Base-by-base conservation (phyloP, 148 eudicot genomes). In the Rhododendron mucronatum region DNA sequence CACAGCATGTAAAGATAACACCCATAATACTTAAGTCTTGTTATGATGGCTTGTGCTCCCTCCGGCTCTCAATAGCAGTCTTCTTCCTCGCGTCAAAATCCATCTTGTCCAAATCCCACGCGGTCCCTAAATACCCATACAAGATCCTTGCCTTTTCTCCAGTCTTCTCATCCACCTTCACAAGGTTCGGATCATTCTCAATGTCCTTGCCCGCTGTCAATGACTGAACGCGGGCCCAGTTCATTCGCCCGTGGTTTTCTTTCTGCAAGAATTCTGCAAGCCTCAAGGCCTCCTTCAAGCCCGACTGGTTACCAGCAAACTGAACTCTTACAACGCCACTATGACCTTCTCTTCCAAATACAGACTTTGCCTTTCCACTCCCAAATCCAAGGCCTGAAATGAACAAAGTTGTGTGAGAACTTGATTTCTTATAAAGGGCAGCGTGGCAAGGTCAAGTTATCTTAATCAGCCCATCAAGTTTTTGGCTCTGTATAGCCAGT, bases 271-370 rank as follows among this genome's bases (percentile, higher is more conserved):
- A 90, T 9, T 93, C 95, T 26, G 94, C 88, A 75, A 97, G 86
- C 86, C 93, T 92, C 90, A 92, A 84, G 57, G 98, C 99, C 87
- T 94, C 96, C 89, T 90, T 93, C 78, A 96, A 86, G 33, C 98
- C 99, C 9, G 93, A 86, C 75, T 90, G 93, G 77, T 97, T 98
- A 82, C 91, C 89, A 11, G 92, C 59, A 91, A 94, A 97, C 90
- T 93, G 95, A 57, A 97, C 89, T 84, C 92, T 84, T 53, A 92
- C 92, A 80, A 93, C 84, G 80, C 98, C 98, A 63, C 89, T 85
- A 92, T 95, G 99, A 47, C 99, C 99, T 3, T 94, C 98, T 90
- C 90, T 93, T 67, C 91, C 86, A 84, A 91, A 97, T 87, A 97
- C 82, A 59, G 98, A 85, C 93, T 91, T 95, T 14, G 98, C 88